Conservation (phyloP, 2,329 filamentous ascomycete genomes). For the Rhinocladiella mackenziei region DNA sequence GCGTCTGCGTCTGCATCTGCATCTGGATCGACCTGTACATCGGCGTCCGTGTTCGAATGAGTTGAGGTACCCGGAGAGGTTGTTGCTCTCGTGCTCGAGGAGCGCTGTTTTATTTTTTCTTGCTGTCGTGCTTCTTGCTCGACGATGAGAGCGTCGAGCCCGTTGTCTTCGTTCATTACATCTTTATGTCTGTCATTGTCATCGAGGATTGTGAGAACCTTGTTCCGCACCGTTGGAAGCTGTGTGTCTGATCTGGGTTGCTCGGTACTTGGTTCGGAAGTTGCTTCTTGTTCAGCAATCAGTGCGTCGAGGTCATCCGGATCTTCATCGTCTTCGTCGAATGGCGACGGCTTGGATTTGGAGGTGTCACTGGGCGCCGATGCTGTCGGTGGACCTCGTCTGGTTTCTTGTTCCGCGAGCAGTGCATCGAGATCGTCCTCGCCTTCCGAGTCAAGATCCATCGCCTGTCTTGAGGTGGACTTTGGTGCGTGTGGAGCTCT, state of each 20-base stretch:
- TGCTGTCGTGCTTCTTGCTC: constrained; percentile 11
- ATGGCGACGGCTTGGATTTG: constrained; percentile 4
- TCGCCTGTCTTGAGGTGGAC: not conserved
- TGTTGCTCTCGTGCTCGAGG: not conserved
- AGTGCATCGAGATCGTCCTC: constrained; percentile 31
- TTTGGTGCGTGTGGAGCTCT: not conserved
- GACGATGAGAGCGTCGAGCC: constrained; percentile 13
- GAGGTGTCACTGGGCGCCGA: not conserved
- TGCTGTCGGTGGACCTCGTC: not conserved
- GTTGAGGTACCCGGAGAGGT: not conserved
- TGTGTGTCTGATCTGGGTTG: not conserved
- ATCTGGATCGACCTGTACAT: not conserved
- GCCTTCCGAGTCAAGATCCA: constrained; percentile 24
- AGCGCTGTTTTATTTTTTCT: not conserved
- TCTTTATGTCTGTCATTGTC: constrained; percentile 4
- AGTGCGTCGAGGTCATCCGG: constrained; percentile 18
- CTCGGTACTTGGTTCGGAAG: not conserved
- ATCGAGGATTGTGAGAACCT: constrained; percentile 2
- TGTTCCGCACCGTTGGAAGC: not conserved
- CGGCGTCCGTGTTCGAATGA: not conserved
- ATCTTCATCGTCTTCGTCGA: constrained; percentile 16
- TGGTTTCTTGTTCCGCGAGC: constrained; percentile 27
- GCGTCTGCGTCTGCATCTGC: constrained; percentile 1
- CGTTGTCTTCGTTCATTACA: constrained; percentile 6
- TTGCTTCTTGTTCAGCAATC: constrained; percentile 10